A percentile compares a stretch with the other conserved stretches of the same genome.
phyloP scores from a whole-genome alignment of 768 basidiomycete species.

The Lentinula boryana region DNA sequence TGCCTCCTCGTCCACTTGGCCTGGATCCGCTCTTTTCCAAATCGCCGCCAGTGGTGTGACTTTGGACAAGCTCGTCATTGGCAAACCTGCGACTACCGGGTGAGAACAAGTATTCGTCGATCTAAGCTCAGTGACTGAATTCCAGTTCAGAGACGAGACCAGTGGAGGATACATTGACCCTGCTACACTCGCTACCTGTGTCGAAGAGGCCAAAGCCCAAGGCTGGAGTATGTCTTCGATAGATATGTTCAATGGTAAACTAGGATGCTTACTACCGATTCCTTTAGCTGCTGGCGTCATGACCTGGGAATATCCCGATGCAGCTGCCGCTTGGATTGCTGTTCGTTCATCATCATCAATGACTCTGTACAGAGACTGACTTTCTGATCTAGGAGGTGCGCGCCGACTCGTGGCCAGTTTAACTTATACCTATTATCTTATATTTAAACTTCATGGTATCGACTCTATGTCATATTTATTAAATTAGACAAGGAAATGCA shows the following conservation, averaged over 20 bases:
- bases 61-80: slow-evolving; percentile 65
- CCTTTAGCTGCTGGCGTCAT: slow-evolving; percentile 24
- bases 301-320: slow-evolving; percentile 35
- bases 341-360: slow-evolving; percentile 31
- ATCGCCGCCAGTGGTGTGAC: slow-evolving; percentile 53
- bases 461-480: no score
- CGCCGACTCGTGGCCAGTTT: not conserved
- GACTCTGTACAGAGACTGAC: slow-evolving; percentile 10
- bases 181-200: slow-evolving; percentile 52
- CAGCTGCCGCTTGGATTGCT: slow-evolving; percentile 33
- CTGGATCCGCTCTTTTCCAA: slow-evolving; percentile 53
- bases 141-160: slow-evolving; percentile 29
- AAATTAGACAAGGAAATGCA: no score
- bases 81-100: slow-evolving; percentile 52
- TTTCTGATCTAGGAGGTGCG: not conserved
- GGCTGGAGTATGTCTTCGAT: slow-evolving; percentile 51
- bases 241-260: not conserved
- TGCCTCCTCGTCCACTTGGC: slow-evolving; percentile 55
- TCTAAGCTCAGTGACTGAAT: not conserved
- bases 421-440: not conserved
- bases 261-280: not conserved
- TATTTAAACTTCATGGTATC: no score
- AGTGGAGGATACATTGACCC: slow-evolving; percentile 59
- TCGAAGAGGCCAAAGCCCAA: slow-evolving; percentile 47
- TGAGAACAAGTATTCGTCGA: not conserved